These are phyloP conservation scores for Neofusicoccum sp. DNA, from an alignment of 2,329 filamentous ascomycete genomes.

Conservation along the genomic window DNA sequence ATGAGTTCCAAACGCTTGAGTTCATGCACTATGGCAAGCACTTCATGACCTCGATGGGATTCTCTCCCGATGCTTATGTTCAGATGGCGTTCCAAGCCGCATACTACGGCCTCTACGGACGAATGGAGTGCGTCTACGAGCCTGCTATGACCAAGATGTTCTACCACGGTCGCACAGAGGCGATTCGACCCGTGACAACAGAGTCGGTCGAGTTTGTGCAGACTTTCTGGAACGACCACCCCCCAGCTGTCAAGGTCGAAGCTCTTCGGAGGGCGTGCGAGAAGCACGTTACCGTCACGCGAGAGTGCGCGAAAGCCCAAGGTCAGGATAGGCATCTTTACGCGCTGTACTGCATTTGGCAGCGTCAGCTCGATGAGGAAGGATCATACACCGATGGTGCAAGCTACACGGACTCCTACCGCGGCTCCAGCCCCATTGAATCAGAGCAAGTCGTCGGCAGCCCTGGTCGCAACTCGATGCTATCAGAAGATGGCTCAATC, in stretches of 20 bases:
- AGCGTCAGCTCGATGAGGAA: constrained; percentile 78
- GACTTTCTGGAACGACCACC: constrained; percentile 91
- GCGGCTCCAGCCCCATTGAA: constrained; percentile 45
- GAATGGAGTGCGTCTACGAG: constrained; percentile 93
- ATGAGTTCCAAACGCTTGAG: constrained; percentile 90
- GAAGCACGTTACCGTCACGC: constrained; percentile 76
- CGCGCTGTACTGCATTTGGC: constrained; percentile 92
- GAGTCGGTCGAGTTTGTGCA: constrained; percentile 87
- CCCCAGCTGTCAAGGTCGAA: constrained; percentile 78
- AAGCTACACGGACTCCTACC: constrained; percentile 51
- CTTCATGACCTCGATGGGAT: constrained; percentile 95
- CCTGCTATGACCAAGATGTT: constrained; percentile 97
- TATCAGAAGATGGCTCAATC: constrained; percentile 50
- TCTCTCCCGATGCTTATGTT: constrained; percentile 94
- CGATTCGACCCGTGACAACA: constrained; percentile 79
- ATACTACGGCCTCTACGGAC: constrained; percentile 94
- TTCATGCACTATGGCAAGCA: constrained; percentile 91
- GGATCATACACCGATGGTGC: constrained; percentile 53
- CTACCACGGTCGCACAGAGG: constrained; percentile 91
- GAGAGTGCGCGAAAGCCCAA: constrained; percentile 82
- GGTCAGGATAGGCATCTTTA: constrained; percentile 93
- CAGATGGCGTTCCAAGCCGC: constrained; percentile 99
- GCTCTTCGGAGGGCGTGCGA: constrained; percentile 79
- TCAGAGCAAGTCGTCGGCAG: constrained; percentile 44
- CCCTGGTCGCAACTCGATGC: constrained; percentile 52